Conservation (phyloP, 371 early-diverging fungal genomes). For the Caulochytrium protostelioides region DNA sequence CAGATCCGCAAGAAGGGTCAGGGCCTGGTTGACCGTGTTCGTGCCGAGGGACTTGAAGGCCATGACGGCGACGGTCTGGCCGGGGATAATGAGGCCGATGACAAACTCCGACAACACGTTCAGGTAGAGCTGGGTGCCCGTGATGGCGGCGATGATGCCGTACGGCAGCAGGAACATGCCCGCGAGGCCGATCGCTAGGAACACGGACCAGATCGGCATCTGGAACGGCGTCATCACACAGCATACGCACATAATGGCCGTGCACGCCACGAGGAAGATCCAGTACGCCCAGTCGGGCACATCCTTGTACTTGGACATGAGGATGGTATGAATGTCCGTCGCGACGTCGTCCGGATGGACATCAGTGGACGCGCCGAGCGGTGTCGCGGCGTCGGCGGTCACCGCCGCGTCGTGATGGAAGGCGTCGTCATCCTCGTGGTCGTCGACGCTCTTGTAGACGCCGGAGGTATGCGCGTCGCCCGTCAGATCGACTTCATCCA, state of each 20-base stretch:
- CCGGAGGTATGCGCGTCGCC: no score
- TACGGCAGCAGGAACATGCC: constrained; percentile 50
- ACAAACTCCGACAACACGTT: constrained; percentile 20
- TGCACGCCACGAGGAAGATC: constrained; percentile 3
- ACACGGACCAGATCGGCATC: constrained; percentile 13
- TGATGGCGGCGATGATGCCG: constrained; percentile 13
- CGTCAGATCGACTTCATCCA: no score
- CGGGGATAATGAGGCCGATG: constrained; percentile 11
- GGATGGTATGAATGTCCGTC: constrained; percentile 3
- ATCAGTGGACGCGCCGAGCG: no score
- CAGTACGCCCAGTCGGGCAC: constrained; percentile 8
- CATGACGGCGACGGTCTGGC: constrained; percentile 8
- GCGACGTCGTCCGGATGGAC: no score
- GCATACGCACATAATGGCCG: constrained; percentile 6
- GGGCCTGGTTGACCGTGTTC: constrained; percentile 11
- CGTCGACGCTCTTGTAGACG: no score
- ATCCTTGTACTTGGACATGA: constrained; percentile 7
- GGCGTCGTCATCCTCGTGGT: no score
- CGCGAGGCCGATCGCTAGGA: constrained; percentile 39
- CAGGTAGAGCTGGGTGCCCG: constrained; percentile 9
- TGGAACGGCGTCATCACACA: constrained; percentile 1
- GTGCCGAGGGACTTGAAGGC: constrained; percentile 16
- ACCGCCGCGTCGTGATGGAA: no score
- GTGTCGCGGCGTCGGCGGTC: no score
- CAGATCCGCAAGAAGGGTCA: constrained; percentile 12